Percentiles rank a stretch among this genome's conserved stretches.
Evolutionary conservation across 2,329 filamentous ascomycete species (phyloP).

Genomic region (Aspergillus ruber): DNA sequence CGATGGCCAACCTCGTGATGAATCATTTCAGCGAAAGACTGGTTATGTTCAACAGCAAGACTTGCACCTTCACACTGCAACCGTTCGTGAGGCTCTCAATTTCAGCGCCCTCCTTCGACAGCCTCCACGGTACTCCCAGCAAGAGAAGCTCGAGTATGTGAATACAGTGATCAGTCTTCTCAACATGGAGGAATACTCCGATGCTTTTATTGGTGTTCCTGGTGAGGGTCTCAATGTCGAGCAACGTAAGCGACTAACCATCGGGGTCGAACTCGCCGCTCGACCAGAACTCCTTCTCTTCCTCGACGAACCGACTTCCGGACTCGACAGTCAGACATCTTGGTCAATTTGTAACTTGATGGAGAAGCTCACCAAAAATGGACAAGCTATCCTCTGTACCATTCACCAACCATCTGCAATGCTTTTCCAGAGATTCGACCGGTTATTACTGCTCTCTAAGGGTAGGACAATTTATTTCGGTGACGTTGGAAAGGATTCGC

Average conservation of each 20-base stretch:
- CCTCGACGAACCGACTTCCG: conserved; percentile 90
- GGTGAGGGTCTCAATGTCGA: conserved; percentile 67
- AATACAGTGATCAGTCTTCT: conserved; percentile 85
- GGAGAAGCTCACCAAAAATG: conserved; percentile 80
- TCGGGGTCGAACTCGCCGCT: conserved; percentile 91
- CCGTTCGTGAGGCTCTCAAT: conserved; percentile 78
- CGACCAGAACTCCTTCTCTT: conserved; percentile 87
- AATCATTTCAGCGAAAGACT: conserved; percentile 83
- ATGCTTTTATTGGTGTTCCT: conserved; percentile 83
- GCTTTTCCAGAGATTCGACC: conserved; percentile 79
- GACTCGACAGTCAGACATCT: conserved; percentile 86
- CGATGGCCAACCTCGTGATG: conserved; percentile 65
- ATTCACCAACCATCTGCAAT: conserved; percentile 97
- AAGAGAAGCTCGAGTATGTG: conserved; percentile 81
- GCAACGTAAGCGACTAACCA: conserved; percentile 71
- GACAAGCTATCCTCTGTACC: conserved; percentile 91
- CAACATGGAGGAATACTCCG: conserved; percentile 84
- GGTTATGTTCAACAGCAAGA: conserved; percentile 93
- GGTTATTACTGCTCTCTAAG: conserved; percentile 56
- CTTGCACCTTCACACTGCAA: conserved; percentile 75
- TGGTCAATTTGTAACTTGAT: conserved; percentile 87
- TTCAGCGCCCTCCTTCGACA: conserved; percentile 85
- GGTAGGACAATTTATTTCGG: conserved; percentile 67
- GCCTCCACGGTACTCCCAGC: conserved; percentile 62
- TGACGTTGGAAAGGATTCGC: conserved; percentile 56